Percentiles rank a stretch among this genome's conserved stretches.
These are phyloP conservation scores for Cytidiella melzeri DNA, from an alignment of 768 basidiomycete species.

Conservation along the genomic window DNA sequence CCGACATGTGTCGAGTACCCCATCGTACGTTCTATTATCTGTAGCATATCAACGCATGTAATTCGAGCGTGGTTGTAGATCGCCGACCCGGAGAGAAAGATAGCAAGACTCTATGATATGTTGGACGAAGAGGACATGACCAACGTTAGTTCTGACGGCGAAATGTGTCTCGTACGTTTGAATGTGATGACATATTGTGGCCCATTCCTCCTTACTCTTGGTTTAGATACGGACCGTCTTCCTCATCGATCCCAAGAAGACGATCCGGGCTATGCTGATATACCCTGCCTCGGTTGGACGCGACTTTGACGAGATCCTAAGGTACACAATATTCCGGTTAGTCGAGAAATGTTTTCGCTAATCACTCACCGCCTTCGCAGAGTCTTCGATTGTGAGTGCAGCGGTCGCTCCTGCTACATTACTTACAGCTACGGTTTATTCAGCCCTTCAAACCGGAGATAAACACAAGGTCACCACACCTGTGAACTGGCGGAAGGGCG, in stretches of 20 bases:
- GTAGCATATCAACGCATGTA: neutral
- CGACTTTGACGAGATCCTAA: conserved; percentile 74
- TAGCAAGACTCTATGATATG: conserved; percentile 91
- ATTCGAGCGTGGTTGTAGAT: conserved; percentile 44
- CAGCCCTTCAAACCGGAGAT: conserved; percentile 84
- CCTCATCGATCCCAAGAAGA: conserved; percentile 93
- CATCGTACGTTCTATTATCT: conserved; percentile 53
- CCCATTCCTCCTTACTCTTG: neutral
- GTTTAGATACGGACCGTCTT: conserved; percentile 91
- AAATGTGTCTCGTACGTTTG: conserved; percentile 77
- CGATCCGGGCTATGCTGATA: conserved; percentile 81
- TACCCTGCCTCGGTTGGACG: conserved; percentile 97
- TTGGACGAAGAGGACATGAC: conserved; percentile 91
- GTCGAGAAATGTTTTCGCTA: conserved; percentile 5
- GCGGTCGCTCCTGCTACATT: neutral
- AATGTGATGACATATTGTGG: neutral
- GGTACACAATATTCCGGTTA: conserved; percentile 28
- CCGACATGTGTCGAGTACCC: conserved; percentile 85
- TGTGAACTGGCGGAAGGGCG: conserved; percentile 93
- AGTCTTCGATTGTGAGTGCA: conserved; percentile 60
- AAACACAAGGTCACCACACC: conserved; percentile 81
- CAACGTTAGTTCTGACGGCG: conserved; percentile 76
- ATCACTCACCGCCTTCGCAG: conserved; percentile 29
- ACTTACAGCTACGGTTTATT: neutral
- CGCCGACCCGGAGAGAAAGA: conserved; percentile 81